Evolutionary conservation across 2,329 filamentous ascomycete species (phyloP).

Genomic region (Emericellopsis cladophorae): DNA sequence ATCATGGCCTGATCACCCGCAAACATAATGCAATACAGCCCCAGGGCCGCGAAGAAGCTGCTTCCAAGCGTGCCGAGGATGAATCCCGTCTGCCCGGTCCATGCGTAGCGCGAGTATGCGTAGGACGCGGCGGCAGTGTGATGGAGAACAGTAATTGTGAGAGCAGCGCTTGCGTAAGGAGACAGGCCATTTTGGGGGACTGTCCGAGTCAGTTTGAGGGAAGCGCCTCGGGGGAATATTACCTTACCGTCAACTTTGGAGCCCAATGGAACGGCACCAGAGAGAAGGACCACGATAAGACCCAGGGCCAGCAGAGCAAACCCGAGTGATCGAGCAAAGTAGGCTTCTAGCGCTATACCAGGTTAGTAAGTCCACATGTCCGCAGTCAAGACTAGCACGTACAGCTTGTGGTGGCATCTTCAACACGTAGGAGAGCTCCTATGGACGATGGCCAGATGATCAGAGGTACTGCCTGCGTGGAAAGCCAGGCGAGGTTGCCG

Average conservation of each 20-base stretch:
- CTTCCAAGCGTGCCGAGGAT: constrained; percentile 46
- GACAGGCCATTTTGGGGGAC: constrained; percentile 30
- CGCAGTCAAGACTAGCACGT: constrained; percentile 1
- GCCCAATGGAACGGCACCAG: constrained; percentile 55
- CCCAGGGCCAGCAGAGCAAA: constrained; percentile 54
- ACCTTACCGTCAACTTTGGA: constrained; percentile 27
- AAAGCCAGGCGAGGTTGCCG: constrained; percentile 38
- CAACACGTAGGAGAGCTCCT: constrained; percentile 25
- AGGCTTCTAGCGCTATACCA: constrained; percentile 17
- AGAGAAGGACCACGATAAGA: constrained; percentile 52
- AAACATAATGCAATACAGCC: constrained; percentile 20
- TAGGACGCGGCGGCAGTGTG: constrained; percentile 52
- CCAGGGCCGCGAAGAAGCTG: constrained; percentile 44
- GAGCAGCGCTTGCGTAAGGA: constrained; percentile 52
- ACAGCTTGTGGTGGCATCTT: constrained; percentile 18
- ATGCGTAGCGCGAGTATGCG: constrained; percentile 55
- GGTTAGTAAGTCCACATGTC: neutral
- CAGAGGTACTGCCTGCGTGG: constrained; percentile 31
- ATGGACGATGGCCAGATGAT: constrained; percentile 35
- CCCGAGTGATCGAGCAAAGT: constrained; percentile 61
- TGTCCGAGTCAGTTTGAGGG: constrained; percentile 3
- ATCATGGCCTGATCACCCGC: constrained; percentile 22
- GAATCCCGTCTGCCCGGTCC: constrained; percentile 42
- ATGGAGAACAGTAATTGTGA: constrained; percentile 54
- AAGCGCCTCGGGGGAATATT: too few species aligned